Base-by-base conservation (phyloP, 192 early-diverging fungal species). In the Coemansia aciculifera region DNA sequence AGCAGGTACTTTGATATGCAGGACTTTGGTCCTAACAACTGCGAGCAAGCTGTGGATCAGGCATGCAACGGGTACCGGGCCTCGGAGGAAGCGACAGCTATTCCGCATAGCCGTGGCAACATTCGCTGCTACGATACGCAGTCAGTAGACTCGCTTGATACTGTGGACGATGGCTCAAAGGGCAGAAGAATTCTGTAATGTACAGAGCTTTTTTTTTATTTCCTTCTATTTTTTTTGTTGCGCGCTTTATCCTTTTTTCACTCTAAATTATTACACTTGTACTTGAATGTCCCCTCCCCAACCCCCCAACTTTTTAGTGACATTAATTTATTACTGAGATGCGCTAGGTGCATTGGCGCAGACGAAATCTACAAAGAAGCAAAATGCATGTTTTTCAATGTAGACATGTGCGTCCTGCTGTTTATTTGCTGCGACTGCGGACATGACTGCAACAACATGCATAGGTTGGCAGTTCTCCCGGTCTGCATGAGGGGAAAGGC, bases 1-100 rank as follows among this genome's bases (percentile, higher is more conserved):
- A 57, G 54, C 54, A 57, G 29, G 15, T 57, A 32, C 13, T 57
- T 57, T 31, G 54, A 57, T 13, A 57, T 13, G 12, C 54, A 57
- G 29, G 31, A 13, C 15, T 57, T 57, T 34, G 54, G 29, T 17
- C 51, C 2, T 17, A 1, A 48, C 46, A 21, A 48, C 46, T 5
- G 9, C 19, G 46, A 57, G 54, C 29, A 57, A 32, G 29, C 29
- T 32, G 54, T 17, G 15, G 29, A 6, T 34, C 5, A 57, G 10
- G 15, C 15, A 32, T 32, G 54, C 15, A 29, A 57, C 1, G 29
- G 54, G 12, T 57, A 57, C 27, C 29, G 54, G 29, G 54, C 17
- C 12, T 34, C 17, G 12, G 54, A 57, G 29, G 54, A 34, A 29
- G 31, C 15, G 31, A 57, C 29, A 1, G 54, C 29, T 34, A 12